A percentile compares a stretch with the other conserved stretches of the same genome.
These are phyloP conservation scores for Solanum piurae DNA, from an alignment of 257 asterid species.

Conservation along the genomic window DNA sequence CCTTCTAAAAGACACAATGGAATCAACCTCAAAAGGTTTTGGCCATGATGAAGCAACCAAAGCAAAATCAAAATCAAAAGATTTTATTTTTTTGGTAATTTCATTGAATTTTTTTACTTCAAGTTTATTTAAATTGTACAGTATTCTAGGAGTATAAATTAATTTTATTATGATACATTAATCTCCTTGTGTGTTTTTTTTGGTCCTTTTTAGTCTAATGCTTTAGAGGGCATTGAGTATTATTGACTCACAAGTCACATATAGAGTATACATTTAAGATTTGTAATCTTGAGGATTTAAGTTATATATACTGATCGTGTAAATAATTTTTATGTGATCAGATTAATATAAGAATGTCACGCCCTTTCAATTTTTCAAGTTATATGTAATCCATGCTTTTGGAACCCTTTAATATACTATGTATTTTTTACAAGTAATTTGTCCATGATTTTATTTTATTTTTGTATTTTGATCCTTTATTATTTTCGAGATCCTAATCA, in stretches of 20 bases:
- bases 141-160: neutral
- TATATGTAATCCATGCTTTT: neutral
- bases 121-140: neutral
- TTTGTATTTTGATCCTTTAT: neutral
- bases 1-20: conserved; percentile 58
- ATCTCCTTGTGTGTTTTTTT: neutral
- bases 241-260: neutral
- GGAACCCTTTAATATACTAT: neutral
- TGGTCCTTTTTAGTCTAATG: neutral
- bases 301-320: neutral
- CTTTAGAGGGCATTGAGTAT: neutral
- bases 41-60: neutral
- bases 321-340: neutral
- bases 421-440: neutral
- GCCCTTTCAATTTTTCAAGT: no score
- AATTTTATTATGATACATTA: neutral
- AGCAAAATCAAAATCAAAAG: neutral
- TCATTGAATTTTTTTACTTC: neutral
- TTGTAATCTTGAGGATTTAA: neutral
- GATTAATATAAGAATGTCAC: neutral
- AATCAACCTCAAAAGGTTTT: conserved; percentile 20
- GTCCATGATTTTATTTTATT: neutral
- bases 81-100: neutral
- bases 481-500: neutral
- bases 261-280: neutral